phyloP scores from a whole-genome alignment of 306 rosid genomes.

The Quercus gilva region DNA sequence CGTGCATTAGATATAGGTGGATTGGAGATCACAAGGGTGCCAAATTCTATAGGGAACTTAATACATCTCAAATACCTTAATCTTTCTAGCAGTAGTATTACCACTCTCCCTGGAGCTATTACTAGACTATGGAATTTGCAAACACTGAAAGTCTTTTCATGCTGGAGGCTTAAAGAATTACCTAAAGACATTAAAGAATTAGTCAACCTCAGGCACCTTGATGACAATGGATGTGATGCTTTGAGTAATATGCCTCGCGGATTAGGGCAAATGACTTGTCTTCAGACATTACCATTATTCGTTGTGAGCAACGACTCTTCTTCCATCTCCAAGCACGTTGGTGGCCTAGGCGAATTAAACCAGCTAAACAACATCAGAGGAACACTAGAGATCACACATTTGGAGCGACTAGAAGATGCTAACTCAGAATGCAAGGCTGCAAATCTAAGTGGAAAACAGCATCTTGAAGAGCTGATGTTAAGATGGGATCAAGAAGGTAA shows the following conservation, averaged over 20 bases:
- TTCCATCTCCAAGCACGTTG: not conserved
- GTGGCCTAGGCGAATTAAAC: not conserved
- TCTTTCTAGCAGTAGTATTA: not conserved
- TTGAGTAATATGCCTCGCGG: not conserved
- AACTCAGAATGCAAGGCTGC: not conserved
- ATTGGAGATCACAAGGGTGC: not conserved
- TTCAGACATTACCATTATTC: not conserved
- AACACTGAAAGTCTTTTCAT: not conserved
- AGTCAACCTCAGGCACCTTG: constrained; percentile 2
- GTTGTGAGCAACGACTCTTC: no score
- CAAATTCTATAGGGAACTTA: not conserved
- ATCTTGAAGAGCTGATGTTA: not conserved
- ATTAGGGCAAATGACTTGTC: not conserved
- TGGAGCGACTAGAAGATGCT: not conserved
- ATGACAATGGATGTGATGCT: not conserved
- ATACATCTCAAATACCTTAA: constrained; percentile 18
- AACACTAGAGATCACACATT: not conserved
- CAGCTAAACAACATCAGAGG: not conserved
- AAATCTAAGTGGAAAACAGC: not conserved
- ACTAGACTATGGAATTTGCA: not conserved
- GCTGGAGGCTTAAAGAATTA: not conserved
- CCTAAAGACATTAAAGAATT: not conserved
- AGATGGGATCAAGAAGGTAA: not conserved
- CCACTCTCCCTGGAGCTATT: not conserved
- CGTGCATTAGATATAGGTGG: not conserved